A percentile compares a stretch with the other conserved stretches of the same genome.
Conservation (phyloP, 768 basidiomycete species). For the Mycena amicta region DNA sequence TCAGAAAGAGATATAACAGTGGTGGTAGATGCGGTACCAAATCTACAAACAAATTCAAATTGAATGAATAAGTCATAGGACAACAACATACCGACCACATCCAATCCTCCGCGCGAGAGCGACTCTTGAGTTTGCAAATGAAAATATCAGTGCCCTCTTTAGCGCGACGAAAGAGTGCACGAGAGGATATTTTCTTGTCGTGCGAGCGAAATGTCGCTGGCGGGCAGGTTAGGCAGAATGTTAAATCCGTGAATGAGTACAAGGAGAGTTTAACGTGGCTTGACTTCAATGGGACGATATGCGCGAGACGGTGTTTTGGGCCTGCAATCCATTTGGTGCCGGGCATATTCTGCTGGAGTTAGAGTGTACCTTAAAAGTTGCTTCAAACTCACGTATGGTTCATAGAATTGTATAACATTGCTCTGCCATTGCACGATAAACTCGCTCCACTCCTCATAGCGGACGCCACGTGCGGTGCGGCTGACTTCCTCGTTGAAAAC, state of each 20-base stretch:
- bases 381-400: constrained; percentile 67
- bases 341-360: constrained; percentile 52
- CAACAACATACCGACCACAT: constrained; percentile 76
- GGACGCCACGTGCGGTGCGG: constrained; percentile 61
- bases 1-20: not conserved
- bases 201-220: constrained; percentile 48
- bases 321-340: constrained; percentile 68
- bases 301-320: constrained; percentile 73
- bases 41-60: constrained; percentile 12
- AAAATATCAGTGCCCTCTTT: constrained; percentile 82
- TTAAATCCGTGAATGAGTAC: constrained; percentile 85
- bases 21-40: constrained; percentile 12
- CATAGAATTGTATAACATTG: constrained; percentile 79
- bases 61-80: constrained; percentile 1
- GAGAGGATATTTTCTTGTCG: constrained; percentile 34
- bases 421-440: constrained; percentile 86
- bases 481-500: constrained; percentile 71
- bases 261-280: constrained; percentile 72
- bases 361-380: not conserved
- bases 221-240: constrained; percentile 75
- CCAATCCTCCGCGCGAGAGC: constrained; percentile 86
- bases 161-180: constrained; percentile 49
- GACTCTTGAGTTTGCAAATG: constrained; percentile 79
- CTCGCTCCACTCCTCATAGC: constrained; percentile 74
- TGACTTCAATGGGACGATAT: constrained; percentile 70